phyloP scores from a whole-genome alignment of 192 early-diverging fungal species.

The Powellomyces hirtus region DNA sequence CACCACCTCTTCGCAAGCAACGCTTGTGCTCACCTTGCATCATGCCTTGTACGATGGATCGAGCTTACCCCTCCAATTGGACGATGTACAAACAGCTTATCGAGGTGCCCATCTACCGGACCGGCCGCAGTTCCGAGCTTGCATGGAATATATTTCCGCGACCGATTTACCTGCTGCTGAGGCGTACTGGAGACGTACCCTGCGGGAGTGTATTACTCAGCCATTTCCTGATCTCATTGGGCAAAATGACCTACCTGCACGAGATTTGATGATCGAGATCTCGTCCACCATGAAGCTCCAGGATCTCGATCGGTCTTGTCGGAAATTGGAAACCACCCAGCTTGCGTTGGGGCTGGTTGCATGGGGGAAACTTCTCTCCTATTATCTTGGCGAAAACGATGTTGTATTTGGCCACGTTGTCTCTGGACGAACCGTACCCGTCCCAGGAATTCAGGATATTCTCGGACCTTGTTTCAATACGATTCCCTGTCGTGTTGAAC shows the following conservation, averaged over 20 bases:
- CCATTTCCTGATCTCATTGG: conserved; percentile 2
- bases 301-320: not conserved
- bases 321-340: not conserved
- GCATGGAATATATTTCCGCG: not conserved
- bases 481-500: conserved; percentile 8
- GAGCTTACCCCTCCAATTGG: conserved; percentile 22
- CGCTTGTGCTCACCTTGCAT: conserved; percentile 31
- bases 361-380: conserved; percentile 13
- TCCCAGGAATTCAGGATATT: not conserved
- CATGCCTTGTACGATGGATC: conserved; percentile 35
- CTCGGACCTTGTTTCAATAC: conserved; percentile 18
- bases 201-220: not conserved
- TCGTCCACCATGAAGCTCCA: not conserved
- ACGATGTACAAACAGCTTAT: conserved; percentile 19
- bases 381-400: not conserved
- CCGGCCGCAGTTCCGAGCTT: not conserved
- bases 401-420: conserved; percentile 13
- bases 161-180: not conserved
- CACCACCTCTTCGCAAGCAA: no score
- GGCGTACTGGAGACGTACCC: not conserved
- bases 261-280: not conserved
- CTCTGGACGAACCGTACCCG: conserved; percentile 13
- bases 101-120: not conserved
- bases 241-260: not conserved
- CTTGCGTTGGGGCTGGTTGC: conserved; percentile 7